phyloP scores from a whole-genome alignment of 371 early-diverging fungal species.

The Thermomucor indicae-seudaticae region DNA sequence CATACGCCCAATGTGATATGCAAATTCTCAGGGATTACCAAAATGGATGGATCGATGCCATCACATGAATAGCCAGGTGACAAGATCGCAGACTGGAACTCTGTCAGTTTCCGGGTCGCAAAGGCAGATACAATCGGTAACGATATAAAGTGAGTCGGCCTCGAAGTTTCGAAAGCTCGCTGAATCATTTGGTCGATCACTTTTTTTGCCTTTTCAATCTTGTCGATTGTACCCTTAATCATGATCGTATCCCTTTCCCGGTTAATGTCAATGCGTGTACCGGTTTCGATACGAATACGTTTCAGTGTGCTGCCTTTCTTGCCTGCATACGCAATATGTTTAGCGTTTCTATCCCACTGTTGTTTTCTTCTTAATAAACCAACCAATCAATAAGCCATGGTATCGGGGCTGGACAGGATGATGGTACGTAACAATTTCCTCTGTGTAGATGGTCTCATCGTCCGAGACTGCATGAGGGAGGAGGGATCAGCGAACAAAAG shows the following conservation, averaged over 20 bases:
- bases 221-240: slow-evolving; percentile 32
- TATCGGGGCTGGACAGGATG: slow-evolving; percentile 24
- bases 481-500: neutral
- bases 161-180: slow-evolving; percentile 1
- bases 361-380: neutral
- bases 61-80: slow-evolving; percentile 16
- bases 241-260: slow-evolving; percentile 25
- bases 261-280: slow-evolving; percentile 24
- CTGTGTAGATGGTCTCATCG: slow-evolving; percentile 13
- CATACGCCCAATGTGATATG: slow-evolving; percentile 38
- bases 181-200: slow-evolving; percentile 21
- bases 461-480: neutral
- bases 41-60: slow-evolving; percentile 17
- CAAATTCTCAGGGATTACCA: slow-evolving; percentile 21
- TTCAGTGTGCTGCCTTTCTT: slow-evolving; percentile 29
- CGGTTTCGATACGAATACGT: slow-evolving; percentile 22
- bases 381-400: slow-evolving; percentile 28
- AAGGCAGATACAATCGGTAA: slow-evolving; percentile 14
- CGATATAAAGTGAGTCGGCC: slow-evolving; percentile 31
- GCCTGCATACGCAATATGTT: slow-evolving; percentile 5
- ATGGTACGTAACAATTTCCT: slow-evolving; percentile 20
- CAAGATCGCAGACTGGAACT: slow-evolving; percentile 17
- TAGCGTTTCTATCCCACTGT: neutral
- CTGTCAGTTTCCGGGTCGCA: slow-evolving; percentile 20
- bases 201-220: slow-evolving; percentile 21